Percentiles rank a stretch among this genome's conserved stretches.
These are phyloP conservation scores for Eucalyptus sp. DNA, from an alignment of 345 rosid genomes.

Conservation along the genomic window DNA sequence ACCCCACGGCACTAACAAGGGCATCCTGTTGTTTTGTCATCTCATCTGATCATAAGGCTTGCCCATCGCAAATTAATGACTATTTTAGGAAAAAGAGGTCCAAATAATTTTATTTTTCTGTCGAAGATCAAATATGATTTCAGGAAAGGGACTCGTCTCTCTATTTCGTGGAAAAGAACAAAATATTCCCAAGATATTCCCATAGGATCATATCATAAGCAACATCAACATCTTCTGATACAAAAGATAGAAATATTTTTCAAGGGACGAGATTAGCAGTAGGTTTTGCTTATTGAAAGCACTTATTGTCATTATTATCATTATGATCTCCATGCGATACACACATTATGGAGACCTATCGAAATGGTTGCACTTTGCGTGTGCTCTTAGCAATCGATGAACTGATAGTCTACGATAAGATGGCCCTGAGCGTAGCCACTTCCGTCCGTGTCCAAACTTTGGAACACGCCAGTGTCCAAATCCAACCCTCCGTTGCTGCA, in stretches of 20 bases:
- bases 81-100: background rate
- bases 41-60: background rate
- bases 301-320: background rate
- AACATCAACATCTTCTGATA: background rate
- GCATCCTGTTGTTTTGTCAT: background rate
- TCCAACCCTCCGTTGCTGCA: slow-evolving; percentile 45
- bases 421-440: slow-evolving; percentile 20
- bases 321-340: background rate
- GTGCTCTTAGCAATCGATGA: slow-evolving; percentile 13
- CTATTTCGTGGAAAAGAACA: background rate
- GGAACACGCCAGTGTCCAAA: slow-evolving; percentile 27
- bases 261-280: background rate
- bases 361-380: background rate
- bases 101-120: background rate
- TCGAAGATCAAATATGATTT: background rate
- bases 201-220: background rate
- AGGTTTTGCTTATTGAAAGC: background rate
- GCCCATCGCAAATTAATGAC: background rate
- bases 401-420: slow-evolving; percentile 29
- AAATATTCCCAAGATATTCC: background rate
- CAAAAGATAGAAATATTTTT: background rate
- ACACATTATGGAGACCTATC: background rate
- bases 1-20: rapidly evolving
- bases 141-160: background rate
- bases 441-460: slow-evolving; percentile 21